phyloP scores from a whole-genome alignment of 805 yeast genomes.

The Barnettozyma sucrosica region DNA sequence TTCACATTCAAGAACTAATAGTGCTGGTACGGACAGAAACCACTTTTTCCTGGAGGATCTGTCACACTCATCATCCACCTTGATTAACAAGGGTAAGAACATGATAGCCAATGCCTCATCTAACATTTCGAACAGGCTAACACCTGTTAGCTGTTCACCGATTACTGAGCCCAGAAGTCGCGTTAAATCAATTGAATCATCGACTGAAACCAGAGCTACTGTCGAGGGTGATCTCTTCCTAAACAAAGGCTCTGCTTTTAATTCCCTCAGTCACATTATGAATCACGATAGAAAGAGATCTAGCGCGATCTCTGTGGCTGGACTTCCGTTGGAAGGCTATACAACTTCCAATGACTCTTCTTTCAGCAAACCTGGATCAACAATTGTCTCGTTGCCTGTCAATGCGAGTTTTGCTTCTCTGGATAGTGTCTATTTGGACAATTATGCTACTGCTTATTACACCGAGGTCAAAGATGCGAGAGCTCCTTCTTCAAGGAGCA shows the following conservation, averaged over 20 bases:
- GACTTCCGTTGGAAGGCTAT: slow-evolving; percentile 3
- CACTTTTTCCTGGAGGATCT: not conserved
- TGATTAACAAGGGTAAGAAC: not conserved
- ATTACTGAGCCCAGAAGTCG: slow-evolving; percentile 14
- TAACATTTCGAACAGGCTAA: not conserved
- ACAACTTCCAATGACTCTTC: slow-evolving; percentile 24
- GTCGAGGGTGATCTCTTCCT: slow-evolving; percentile 30
- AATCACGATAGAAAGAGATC: slow-evolving; percentile 19
- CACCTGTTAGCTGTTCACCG: not conserved
- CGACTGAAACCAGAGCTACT: slow-evolving; percentile 20
- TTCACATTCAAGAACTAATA: slow-evolving; percentile 8
- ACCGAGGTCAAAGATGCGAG: slow-evolving; percentile 17
- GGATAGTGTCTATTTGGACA: slow-evolving; percentile 62
- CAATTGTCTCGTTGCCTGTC: slow-evolving; percentile 62
- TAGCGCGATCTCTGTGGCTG: slow-evolving; percentile 11
- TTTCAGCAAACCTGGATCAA: slow-evolving; percentile 35
- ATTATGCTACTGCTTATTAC: slow-evolving; percentile 28
- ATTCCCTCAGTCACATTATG: slow-evolving; percentile 13
- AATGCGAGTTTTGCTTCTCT: slow-evolving; percentile 75
- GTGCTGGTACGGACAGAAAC: slow-evolving; percentile 3
- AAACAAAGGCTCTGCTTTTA: slow-evolving; percentile 12
- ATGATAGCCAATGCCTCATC: not conserved
- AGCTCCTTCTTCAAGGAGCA: slow-evolving; percentile 4
- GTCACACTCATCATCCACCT: not conserved
- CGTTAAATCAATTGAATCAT: slow-evolving; percentile 21